Evolutionary conservation across 108 stramenopile genomes (phyloP), one percentile per base, ranked within the genome.

Genomic region (Discostella stelligeroides): DNA sequence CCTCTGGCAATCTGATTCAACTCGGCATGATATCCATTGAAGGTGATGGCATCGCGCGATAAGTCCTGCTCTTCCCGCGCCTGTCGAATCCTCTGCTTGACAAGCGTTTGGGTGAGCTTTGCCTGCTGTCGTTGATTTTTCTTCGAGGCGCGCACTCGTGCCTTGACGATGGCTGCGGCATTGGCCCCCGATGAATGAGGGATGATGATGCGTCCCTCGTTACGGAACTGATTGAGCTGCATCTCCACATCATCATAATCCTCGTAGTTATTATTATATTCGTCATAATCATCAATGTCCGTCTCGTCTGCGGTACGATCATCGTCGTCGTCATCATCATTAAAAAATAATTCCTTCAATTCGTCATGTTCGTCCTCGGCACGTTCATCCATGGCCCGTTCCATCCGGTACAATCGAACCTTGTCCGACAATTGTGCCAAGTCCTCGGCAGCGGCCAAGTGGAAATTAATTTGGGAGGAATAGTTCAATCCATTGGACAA

Each of bases 1-100:
- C 75, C 75, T 1, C 59, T 43, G n/a, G 56, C 42, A 21, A 76
- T 76, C 45, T 76, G 75, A 37, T 60, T 61, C 12, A 76, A 41
- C 37, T 66, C 51, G 29, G 67, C 27, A 11, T 68, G 67, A 69
- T 76, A 69, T 2, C 75, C 68, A 56, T 76, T 58, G 54, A 69
- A 68, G 42, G 66, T 51, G 14, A 76, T 63, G 17, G 62, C 63
- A 49, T 76, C 62, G 63, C 58, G 48, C 37, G 66, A 60, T 30
- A 61, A 43, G 14, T 76, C 68, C 56, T 68, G 68, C 29, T 69
- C 55, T 3, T 61, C 67, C 7, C 67, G 46, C 10, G 53, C 68
- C 14, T 63, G 68, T 13, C 67, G 62, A 9, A 76, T 55, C 53
- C 69, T 76, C 57, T 76, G 68, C 21, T 45, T 28, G 21, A 69